phyloP scores from a whole-genome alignment of 2,329 filamentous ascomycete genomes.

The Graphilbum ipis-grandicollis region DNA sequence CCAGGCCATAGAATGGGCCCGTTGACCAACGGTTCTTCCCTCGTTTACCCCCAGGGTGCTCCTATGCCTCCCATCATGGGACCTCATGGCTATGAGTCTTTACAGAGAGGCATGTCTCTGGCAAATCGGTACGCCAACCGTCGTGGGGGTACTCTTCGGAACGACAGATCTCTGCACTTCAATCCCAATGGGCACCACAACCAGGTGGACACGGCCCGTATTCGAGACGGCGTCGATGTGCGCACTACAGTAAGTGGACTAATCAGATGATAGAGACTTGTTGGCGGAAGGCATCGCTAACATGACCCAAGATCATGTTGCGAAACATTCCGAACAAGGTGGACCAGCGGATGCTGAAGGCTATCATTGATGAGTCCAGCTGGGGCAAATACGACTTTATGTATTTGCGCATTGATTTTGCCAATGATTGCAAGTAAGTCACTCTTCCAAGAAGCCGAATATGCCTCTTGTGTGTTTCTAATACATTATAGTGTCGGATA shows the following conservation, averaged over 20 bases:
- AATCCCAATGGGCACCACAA: conserved; percentile 38
- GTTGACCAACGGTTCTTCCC: conserved; percentile 9
- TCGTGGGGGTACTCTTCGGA: conserved; percentile 30
- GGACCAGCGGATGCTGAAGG: conserved; percentile 58
- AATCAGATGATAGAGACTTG: not conserved
- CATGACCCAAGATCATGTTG: conserved; percentile 64
- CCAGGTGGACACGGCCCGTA: conserved; percentile 42
- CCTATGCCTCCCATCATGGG: conserved; percentile 1
- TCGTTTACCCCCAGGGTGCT: conserved; percentile 5
- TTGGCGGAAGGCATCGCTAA: too few species aligned
- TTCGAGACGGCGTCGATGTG: conserved; percentile 50
- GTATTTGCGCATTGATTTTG: conserved; percentile 83
- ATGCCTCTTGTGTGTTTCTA: not conserved
- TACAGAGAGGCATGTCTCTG: conserved; percentile 18
- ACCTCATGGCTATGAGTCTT: conserved; percentile 18
- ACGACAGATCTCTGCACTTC: conserved; percentile 27
- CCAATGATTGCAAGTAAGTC: conserved; percentile 64
- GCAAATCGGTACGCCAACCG: conserved; percentile 22
- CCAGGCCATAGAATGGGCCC: conserved; percentile 12
- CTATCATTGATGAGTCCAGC: conserved; percentile 61
- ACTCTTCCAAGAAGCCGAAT: not conserved
- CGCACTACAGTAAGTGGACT: conserved; percentile 47
- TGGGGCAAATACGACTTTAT: conserved; percentile 83
- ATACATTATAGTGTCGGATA: conserved; percentile 65
- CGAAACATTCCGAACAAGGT: conserved; percentile 91